phyloP scores from a whole-genome alignment of 176 grass and related monocot species.

The Phragmites australis region DNA sequence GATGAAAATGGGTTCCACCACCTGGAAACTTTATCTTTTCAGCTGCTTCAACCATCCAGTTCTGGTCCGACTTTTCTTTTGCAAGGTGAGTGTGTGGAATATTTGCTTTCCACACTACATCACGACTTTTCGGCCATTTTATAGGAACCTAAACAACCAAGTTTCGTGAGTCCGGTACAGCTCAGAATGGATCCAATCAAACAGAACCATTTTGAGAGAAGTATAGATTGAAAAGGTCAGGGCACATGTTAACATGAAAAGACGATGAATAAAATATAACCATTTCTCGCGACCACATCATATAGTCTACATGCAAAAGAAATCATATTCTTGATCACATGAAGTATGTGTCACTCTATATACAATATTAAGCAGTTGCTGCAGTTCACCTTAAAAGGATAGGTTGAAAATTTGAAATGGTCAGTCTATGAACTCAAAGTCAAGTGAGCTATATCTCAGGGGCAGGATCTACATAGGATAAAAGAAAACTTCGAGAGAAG shows the following conservation, averaged over 20 bases:
- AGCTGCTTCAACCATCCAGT: constrained; percentile 96
- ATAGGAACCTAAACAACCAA: constrained; percentile 78
- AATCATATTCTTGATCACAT: constrained; percentile 14
- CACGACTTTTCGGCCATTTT: constrained; percentile 98
- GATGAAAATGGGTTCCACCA: constrained; percentile 96
- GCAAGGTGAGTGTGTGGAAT: constrained; percentile 98
- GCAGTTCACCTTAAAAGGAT: constrained; percentile 21
- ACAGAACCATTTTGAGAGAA: constrained; percentile 7
- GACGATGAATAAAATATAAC: neutral
- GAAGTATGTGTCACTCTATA: neutral
- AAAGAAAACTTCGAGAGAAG: constrained; percentile 13
- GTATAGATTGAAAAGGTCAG: constrained; percentile 7
- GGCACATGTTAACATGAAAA: neutral
- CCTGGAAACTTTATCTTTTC: constrained; percentile 96
- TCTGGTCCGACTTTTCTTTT: constrained; percentile 97
- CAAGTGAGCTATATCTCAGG: neutral
- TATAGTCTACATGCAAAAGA: constrained; percentile 18
- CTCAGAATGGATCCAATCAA: constrained; percentile 15
- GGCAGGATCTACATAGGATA: neutral
- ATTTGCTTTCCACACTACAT: constrained; percentile 96
- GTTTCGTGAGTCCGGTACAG: neutral
- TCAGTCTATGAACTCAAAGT: neutral
- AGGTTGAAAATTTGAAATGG: constrained; percentile 18
- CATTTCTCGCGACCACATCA: neutral
- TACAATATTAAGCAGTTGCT: neutral